These are phyloP conservation scores for Blumeria hordei DNA, from an alignment of 2,329 filamentous ascomycete species.

Conservation along the genomic window DNA sequence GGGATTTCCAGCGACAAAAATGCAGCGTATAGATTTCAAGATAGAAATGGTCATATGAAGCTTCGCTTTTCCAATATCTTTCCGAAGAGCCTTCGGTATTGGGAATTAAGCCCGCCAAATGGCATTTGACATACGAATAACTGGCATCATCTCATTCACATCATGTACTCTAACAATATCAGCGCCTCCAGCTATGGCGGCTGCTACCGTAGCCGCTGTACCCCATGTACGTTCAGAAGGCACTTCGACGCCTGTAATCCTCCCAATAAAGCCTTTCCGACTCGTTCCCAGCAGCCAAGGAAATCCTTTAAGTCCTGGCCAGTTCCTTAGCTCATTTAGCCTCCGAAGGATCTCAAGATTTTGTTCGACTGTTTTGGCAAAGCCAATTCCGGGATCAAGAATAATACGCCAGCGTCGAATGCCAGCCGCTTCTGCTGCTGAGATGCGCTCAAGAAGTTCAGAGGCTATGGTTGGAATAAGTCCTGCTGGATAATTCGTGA, in stretches of 20 bases:
- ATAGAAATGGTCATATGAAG: too few relatives aligned
- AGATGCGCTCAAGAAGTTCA: constrained; percentile 38
- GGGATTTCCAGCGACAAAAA: too few relatives aligned
- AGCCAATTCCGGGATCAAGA: constrained; percentile 81
- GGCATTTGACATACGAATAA: constrained; percentile 75
- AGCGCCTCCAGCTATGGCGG: constrained; percentile 65
- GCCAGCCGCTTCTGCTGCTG: constrained; percentile 54
- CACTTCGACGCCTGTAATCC: constrained; percentile 49
- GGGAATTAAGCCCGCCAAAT: constrained; percentile 36
- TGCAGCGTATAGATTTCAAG: too few relatives aligned
- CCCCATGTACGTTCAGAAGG: constrained; percentile 55
- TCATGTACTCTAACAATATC: constrained; percentile 89
- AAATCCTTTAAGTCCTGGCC: constrained; percentile 39
- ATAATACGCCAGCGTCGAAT: constrained; percentile 85
- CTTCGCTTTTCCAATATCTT: too few relatives aligned
- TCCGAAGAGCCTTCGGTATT: too few relatives aligned
- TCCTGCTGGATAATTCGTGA: constrained; percentile 29
- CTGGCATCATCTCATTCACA: constrained; percentile 62
- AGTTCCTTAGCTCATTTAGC: constrained; percentile 36
- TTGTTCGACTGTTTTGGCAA: constrained; percentile 62
- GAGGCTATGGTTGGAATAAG: constrained; percentile 27
- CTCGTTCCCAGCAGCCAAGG: constrained; percentile 82
- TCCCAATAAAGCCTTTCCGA: constrained; percentile 72
- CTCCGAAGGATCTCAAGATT: constrained; percentile 58
- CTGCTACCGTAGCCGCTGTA: constrained; percentile 69